These are phyloP conservation scores for Petrea volubilis DNA, from an alignment of 257 asterid species.

Conservation along the genomic window DNA sequence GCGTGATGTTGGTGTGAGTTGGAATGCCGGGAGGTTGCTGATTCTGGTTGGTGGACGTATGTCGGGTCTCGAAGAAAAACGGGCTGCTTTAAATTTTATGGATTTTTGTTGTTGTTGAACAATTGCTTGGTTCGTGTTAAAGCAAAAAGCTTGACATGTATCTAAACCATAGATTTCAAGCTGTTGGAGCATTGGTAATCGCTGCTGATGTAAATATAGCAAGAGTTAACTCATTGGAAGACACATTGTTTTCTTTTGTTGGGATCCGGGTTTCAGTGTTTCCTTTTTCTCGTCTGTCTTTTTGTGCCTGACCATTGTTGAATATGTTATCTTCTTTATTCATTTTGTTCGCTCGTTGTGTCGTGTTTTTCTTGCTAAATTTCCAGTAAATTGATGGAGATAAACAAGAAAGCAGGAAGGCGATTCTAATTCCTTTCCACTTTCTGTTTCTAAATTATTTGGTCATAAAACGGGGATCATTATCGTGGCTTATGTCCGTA, in stretches of 20 bases:
- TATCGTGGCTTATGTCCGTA: too few species aligned
- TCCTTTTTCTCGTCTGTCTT: not conserved
- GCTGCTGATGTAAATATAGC: not conserved
- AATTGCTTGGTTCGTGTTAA: not conserved
- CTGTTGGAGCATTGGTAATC: slow-evolving; percentile 6
- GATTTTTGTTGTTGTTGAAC: slow-evolving; percentile 4
- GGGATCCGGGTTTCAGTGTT: not conserved
- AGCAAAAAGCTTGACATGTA: not conserved
- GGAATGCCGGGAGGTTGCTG: slow-evolving; percentile 15
- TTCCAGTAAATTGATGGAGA: not conserved
- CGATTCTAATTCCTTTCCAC: not conserved
- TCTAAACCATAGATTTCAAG: not conserved
- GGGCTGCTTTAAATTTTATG: slow-evolving; percentile 1
- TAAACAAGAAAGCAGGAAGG: not conserved
- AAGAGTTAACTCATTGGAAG: not conserved
- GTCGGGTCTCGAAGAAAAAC: slow-evolving; percentile 1
- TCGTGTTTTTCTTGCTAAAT: not conserved
- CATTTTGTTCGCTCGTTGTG: not conserved
- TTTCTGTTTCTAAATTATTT: not conserved
- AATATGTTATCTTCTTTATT: not conserved
- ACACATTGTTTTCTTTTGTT: not conserved
- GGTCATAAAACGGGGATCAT: not conserved
- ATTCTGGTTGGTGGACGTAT: slow-evolving; percentile 17
- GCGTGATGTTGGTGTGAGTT: not conserved
- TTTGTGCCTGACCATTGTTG: not conserved